Base-by-base conservation (phyloP, 768 basidiomycete species). In the Suillus alpinus region DNA sequence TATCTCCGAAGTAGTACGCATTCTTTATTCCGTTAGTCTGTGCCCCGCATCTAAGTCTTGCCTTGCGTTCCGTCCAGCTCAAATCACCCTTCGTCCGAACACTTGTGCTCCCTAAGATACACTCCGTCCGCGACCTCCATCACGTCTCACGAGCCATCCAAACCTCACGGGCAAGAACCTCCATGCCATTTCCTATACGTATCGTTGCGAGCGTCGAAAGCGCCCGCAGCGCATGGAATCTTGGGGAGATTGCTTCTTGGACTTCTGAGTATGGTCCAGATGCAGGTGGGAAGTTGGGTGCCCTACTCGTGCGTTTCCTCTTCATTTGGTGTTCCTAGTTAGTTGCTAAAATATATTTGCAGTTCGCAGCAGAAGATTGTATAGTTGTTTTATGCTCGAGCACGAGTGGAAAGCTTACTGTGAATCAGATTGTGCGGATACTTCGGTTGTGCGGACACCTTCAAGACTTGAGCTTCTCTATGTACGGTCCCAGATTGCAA, bases 311-410 rank as follows among this genome's bases (percentile, higher is more conserved):
- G 69, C 59, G 88, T 76, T 32, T 57, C 32, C 20, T 47, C 44
- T 18, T 56, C 4, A 32, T 37, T 36, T 14, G 13, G 58, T 13
- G 1, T 47, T 47, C 8, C 8, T 29, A 26, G 23, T 16, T 18
- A 34, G 62, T 41, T 57, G 47, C 39, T 39, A 16, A 56, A 10
- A n/a, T 36, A 31, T 39, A 32, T 44, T n/a, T 26, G 20, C 65
- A 96, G 95, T 98, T 97, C 71, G 95, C 92, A 3, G 92, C 94
- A 23, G 95, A 98, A 77, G 95, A 98, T 68, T 96, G 93, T 94
- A 72, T 64, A 82, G 69, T 46, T 4, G 16, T 14, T 40, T 13
- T 49, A 18, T 46, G 4, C 46, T 61, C 32, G 36, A 39, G 18
- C 50, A 34, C 36, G n/a, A 63, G 18, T 44, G n/a, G 52, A 50